phyloP scores from a whole-genome alignment of 1,284 basidiomycete species.

The Marasmius oreades region DNA sequence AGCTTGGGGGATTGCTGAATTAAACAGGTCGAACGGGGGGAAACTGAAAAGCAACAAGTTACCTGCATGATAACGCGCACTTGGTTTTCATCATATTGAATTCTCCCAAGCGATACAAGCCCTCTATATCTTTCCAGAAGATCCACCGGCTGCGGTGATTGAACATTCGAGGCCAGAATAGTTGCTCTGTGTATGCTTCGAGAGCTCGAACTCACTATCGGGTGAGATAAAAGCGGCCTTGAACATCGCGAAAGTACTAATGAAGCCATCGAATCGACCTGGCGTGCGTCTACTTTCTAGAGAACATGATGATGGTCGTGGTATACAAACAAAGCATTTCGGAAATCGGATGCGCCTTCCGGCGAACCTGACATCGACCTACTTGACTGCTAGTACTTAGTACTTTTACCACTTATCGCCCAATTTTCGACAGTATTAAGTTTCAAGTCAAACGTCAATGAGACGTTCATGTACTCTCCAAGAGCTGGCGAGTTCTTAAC shows the following conservation, averaged over 20 bases:
- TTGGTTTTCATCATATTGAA: conserved; percentile 64
- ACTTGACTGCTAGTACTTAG: too few species aligned
- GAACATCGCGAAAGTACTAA: background rate
- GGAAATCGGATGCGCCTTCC: too few species aligned
- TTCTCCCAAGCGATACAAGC: conserved; percentile 45
- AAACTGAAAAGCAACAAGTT: conserved; percentile 13
- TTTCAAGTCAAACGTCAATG: too few species aligned
- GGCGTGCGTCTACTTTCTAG: background rate
- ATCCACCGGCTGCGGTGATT: conserved; percentile 34
- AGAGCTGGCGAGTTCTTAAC: too few species aligned
- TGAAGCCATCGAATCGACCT: background rate
- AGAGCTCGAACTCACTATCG: background rate
- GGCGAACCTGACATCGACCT: too few species aligned
- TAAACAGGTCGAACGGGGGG: background rate
- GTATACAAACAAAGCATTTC: background rate
- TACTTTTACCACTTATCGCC: too few species aligned
- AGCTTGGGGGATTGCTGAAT: conserved; percentile 30
- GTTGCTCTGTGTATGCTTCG: too few species aligned
- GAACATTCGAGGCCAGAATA: background rate
- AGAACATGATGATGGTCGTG: background rate
- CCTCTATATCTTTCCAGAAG: conserved; percentile 46
- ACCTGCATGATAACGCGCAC: conserved; percentile 63
- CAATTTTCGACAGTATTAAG: too few species aligned
- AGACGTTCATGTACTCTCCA: too few species aligned
- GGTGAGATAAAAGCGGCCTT: background rate